A percentile compares a stretch with the other conserved stretches of the same genome.
Evolutionary conservation across 306 rosid genomes (phyloP).

Genomic region (Cicer bijugum): DNA sequence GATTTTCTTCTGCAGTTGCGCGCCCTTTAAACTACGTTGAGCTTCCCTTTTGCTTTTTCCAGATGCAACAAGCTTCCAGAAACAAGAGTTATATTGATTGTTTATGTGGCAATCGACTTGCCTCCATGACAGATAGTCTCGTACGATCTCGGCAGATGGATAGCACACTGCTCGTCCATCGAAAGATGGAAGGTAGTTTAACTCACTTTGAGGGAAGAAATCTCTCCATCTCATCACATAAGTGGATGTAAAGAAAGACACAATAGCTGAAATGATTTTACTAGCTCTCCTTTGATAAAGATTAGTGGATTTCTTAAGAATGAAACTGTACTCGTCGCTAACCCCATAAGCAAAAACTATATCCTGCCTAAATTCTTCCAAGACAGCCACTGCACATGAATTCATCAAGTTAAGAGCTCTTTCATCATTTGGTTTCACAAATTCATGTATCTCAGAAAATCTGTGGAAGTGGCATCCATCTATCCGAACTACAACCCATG

Average conservation of each 20-base stretch:
- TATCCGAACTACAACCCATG: constrained; percentile 75
- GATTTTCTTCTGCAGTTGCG: constrained; percentile 66
- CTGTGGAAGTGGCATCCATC: constrained; percentile 92
- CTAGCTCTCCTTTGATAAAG: constrained; percentile 63
- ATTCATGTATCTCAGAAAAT: constrained; percentile 74
- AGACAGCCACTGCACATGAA: constrained; percentile 69
- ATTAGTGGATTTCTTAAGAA: constrained; percentile 63
- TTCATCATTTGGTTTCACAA: constrained; percentile 88
- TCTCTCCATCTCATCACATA: constrained; percentile 68
- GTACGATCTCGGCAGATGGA: constrained; percentile 69
- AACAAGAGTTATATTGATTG: constrained; percentile 89
- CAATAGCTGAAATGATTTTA: constrained; percentile 61
- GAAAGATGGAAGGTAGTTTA: constrained; percentile 71
- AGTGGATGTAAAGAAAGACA: constrained; percentile 73
- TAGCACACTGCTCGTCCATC: constrained; percentile 89
- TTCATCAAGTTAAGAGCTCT: constrained; percentile 85
- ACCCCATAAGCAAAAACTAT: constrained; percentile 78
- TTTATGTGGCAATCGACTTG: constrained; percentile 96
- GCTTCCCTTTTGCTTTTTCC: constrained; percentile 81
- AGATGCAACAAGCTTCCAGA: constrained; percentile 80
- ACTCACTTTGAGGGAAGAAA: constrained; percentile 57
- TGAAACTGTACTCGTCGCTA: constrained; percentile 83
- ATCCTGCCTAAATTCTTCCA: constrained; percentile 67
- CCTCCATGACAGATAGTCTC: constrained; percentile 88
- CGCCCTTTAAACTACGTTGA: constrained; percentile 70